Percentiles rank a stretch among this genome's conserved stretches.
Conservation (phyloP, 1,284 basidiomycete genomes). For the Wallemia ichthyophaga region DNA sequence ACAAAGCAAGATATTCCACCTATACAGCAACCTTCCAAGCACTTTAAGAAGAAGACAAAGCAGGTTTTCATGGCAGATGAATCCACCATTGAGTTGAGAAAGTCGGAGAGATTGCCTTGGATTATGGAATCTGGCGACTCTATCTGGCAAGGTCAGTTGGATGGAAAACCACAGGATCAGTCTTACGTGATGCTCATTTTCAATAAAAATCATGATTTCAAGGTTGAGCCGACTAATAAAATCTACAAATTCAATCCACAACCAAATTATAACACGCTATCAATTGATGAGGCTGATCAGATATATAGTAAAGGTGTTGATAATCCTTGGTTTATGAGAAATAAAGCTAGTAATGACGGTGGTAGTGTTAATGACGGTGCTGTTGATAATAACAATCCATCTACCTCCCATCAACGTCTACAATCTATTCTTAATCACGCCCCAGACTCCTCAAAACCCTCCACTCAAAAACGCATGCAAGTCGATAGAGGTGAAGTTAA, state of each 20-base stretch:
- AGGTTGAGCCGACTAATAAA: constrained; percentile 51
- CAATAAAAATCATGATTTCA: constrained; percentile 23
- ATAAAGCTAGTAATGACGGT: constrained; percentile 32
- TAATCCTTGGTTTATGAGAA: constrained; percentile 10
- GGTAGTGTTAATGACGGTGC: constrained; percentile 29
- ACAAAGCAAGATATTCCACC: constrained; percentile 2
- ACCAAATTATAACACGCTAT: constrained; percentile 35
- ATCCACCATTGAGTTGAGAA: constrained; percentile 32
- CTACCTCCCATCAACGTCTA: constrained; percentile 1
- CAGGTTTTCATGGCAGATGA: constrained; percentile 48
- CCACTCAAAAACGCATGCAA: background rate
- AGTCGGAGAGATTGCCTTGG: constrained; percentile 65
- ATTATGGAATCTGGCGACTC: constrained; percentile 47
- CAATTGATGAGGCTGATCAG: constrained; percentile 35
- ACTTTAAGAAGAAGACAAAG: constrained; percentile 52
- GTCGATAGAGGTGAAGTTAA: background rate
- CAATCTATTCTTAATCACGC: constrained; percentile 3
- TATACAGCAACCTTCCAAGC: constrained; percentile 1
- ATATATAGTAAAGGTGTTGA: constrained; percentile 13
- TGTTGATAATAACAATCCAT: background rate
- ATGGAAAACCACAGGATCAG: constrained; percentile 29
- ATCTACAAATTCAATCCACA: constrained; percentile 75
- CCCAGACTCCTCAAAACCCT: constrained; percentile 20
- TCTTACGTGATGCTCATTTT: constrained; percentile 14
- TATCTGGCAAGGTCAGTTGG: constrained; percentile 46